Percentiles rank a stretch among this genome's conserved stretches.
Evolutionary conservation across 2,329 filamentous ascomycete species (phyloP).

Genomic region (Phyllosticta citribraziliensis): DNA sequence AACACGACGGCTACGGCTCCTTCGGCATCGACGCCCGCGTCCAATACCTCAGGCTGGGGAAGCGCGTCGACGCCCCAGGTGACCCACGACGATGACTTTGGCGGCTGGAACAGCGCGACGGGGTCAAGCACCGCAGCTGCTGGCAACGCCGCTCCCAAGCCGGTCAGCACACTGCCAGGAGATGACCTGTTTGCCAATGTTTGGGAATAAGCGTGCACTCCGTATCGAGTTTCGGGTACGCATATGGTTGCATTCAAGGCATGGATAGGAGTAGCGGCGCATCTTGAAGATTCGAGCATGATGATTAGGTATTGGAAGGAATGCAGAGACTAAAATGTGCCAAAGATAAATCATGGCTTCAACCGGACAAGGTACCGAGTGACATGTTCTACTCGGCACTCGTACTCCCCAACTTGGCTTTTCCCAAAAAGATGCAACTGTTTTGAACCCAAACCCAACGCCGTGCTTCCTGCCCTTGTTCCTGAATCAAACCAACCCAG

Average conservation of each 20-base stretch:
- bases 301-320: neutral
- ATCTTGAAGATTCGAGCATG: neutral
- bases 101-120: conserved; percentile 78
- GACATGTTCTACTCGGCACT: neutral
- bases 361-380: neutral
- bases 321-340: neutral
- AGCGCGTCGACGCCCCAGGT: conserved; percentile 53
- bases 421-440: neutral
- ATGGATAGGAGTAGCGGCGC: neutral
- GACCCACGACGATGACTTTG: conserved; percentile 87
- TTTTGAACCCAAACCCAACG: neutral
- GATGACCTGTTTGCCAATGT: conserved; percentile 96
- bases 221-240: neutral
- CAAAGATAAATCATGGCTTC: neutral
- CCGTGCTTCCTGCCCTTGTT: neutral
- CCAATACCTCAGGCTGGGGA: conserved; percentile 41
- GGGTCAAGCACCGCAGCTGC: conserved; percentile 32
- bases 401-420: neutral
- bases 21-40: conserved; percentile 21
- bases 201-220: conserved; percentile 61
- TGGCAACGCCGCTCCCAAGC: conserved; percentile 24
- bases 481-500: neutral
- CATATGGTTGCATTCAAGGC: neutral
- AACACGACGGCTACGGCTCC: conserved; percentile 29
- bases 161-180: conserved; percentile 46